Conservation (phyloP, 2,329 filamentous ascomycete species). For the Trichoderma sp. region DNA sequence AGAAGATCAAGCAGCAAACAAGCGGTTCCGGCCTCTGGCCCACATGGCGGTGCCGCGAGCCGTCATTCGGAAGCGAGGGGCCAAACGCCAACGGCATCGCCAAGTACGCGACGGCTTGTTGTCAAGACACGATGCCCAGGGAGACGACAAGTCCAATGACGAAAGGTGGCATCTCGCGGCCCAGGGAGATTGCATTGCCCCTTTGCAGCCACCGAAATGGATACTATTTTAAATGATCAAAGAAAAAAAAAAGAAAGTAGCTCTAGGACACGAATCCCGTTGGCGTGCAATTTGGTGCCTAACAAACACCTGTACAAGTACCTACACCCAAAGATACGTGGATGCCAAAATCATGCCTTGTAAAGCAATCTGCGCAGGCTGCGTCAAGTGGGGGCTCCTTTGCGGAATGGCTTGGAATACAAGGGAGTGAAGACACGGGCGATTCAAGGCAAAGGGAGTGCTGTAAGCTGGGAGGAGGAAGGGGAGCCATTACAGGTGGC, state of each 20-base stretch:
- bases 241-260: background rate
- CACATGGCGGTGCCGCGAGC: background rate
- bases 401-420: background rate
- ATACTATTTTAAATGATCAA: background rate
- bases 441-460: background rate
- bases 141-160: background rate
- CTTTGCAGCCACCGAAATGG: background rate
- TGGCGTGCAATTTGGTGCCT: conserved; percentile 8
- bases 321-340: conserved; percentile 5
- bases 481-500: background rate
- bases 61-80: background rate
- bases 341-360: background rate
- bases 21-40: background rate
- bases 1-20: background rate
- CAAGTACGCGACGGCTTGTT: background rate
- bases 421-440: background rate
- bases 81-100: background rate
- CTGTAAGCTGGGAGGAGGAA: background rate
- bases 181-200: background rate
- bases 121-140: background rate
- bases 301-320: background rate
- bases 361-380: background rate
- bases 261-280: background rate
- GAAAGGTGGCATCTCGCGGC: background rate
- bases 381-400: background rate